These are phyloP conservation scores for Areca catechu DNA, from an alignment of 176 grass and related monocot species.

Conservation along the genomic window DNA sequence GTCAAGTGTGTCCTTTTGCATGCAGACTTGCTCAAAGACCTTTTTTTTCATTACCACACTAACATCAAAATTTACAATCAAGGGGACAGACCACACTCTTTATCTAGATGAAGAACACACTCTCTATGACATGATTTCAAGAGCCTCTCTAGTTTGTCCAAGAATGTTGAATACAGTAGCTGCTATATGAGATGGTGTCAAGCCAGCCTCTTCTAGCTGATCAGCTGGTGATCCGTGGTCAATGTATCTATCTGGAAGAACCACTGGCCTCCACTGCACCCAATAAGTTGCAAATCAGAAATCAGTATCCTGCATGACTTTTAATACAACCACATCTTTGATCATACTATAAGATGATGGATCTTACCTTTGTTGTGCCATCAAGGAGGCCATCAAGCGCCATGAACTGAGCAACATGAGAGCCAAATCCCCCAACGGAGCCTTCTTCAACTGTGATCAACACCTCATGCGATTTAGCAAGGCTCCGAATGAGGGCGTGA, in stretches of 20 bases:
- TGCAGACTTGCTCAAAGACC: no score
- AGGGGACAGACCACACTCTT: no score
- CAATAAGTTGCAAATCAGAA: neutral
- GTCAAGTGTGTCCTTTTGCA: no score
- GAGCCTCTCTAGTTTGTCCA: conserved; percentile 80
- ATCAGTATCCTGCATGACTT: neutral
- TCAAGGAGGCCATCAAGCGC: conserved; percentile 81
- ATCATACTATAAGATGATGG: neutral
- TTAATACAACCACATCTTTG: no score
- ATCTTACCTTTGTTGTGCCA: conserved; percentile 64
- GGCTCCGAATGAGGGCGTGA: conserved; percentile 60
- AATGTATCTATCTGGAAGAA: conserved; percentile 87
- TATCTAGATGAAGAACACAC: no score
- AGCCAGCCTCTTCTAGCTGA: conserved; percentile 70
- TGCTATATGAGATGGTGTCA: conserved; percentile 85
- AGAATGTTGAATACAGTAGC: conserved; percentile 89
- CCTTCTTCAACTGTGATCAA: conserved; percentile 99
- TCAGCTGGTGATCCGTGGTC: conserved; percentile 82
- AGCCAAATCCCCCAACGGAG: conserved; percentile 89
- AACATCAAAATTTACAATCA: no score
- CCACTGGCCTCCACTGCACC: conserved; percentile 85
- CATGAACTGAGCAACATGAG: conserved; percentile 98
- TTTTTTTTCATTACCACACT: no score
- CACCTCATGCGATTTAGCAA: conserved; percentile 71
- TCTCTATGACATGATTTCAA: conserved; percentile 63